phyloP scores from a whole-genome alignment of 2,329 filamentous ascomycete species.

The Nothophoma quercina region DNA sequence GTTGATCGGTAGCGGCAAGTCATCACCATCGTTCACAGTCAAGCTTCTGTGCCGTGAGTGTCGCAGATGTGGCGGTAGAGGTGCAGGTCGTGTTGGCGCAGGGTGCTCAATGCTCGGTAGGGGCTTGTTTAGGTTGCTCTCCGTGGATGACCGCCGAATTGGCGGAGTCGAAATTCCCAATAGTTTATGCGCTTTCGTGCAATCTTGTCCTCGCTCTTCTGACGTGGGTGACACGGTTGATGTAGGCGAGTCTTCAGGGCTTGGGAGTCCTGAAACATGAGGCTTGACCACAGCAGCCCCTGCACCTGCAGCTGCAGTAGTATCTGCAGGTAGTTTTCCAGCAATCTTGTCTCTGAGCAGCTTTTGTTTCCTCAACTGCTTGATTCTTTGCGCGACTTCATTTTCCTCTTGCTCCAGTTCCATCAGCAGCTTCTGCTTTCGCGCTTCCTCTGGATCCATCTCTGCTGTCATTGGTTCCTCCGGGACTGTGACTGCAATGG shows the following conservation, averaged over 20 bases:
- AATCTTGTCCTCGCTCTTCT: slow-evolving; percentile 38
- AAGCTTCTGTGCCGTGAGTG: slow-evolving; percentile 42
- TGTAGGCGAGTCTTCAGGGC: slow-evolving; percentile 40
- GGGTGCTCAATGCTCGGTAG: slow-evolving; percentile 15
- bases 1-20: slow-evolving; percentile 48
- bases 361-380: slow-evolving; percentile 65
- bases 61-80: slow-evolving; percentile 13
- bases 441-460: slow-evolving; percentile 30
- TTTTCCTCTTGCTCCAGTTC: slow-evolving; percentile 57
- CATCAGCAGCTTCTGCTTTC: slow-evolving; percentile 40
- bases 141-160: slow-evolving; percentile 25
- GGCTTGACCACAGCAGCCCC: slow-evolving; percentile 49
- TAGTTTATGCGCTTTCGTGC: slow-evolving; percentile 53
- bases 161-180: slow-evolving; percentile 44
- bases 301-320: slow-evolving; percentile 50
- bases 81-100: slow-evolving; percentile 10
- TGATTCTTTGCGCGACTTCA: slow-evolving; percentile 65
- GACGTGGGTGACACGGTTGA: slow-evolving; percentile 44
- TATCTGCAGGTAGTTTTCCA: slow-evolving; percentile 39
- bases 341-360: slow-evolving; percentile 59
- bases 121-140: slow-evolving; percentile 20
- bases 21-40: slow-evolving; percentile 45
- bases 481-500: not conserved
- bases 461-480: slow-evolving; percentile 6
- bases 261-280: slow-evolving; percentile 44